Base-by-base conservation (phyloP, 2,329 filamentous ascomycete genomes). In the Clonostachys solani region DNA sequence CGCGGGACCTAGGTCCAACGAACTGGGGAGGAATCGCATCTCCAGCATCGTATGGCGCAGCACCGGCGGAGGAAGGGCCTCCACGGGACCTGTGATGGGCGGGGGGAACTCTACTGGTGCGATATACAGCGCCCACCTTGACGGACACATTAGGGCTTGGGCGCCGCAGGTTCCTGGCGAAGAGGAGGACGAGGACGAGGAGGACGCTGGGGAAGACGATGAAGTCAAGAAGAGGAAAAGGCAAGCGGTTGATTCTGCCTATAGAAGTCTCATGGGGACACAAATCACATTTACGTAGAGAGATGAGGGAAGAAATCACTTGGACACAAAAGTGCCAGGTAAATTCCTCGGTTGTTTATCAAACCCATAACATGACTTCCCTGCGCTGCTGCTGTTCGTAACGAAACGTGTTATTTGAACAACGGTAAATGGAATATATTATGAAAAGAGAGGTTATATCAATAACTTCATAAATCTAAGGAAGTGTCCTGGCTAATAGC, bases 121-220 rank as follows among this genome's bases (percentile, higher is more conserved):
- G 9, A 59, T 96, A 48, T 95, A 90, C 66, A 94, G 89, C 46
- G 86, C 84, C 3, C 90, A 96, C 58, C 75, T 85, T 4, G 90
- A 96, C 60, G 92, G 92, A 0, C 86, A 85, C 45, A 92, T 97
- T 48, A 78, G 86, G 41, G 80, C 81, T 5, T 96, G 92, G 91
- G 75, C 77, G 55, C 87, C 89, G 3, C 70, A 72, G 35, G 66
- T 81, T 6, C 65, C 72, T 1, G 80, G 77, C 5, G 70, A 68
- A 34, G 66, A 80, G 53, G 61, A 78, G 54, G 54, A 81, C 44
- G 73, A 71, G 12, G 72, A 75, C 36, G 68, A 72, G 12, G 71
- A 73, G 5, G 64, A 69, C 15, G 59, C 63, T 5, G 65, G 62
- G 19, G 61, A 63, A 8, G 66, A 77, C 18, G 70, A 73, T n/a